Evolutionary conservation across 768 basidiomycete genomes (phyloP).

Genomic region (Artomyces pyxidatus): DNA sequence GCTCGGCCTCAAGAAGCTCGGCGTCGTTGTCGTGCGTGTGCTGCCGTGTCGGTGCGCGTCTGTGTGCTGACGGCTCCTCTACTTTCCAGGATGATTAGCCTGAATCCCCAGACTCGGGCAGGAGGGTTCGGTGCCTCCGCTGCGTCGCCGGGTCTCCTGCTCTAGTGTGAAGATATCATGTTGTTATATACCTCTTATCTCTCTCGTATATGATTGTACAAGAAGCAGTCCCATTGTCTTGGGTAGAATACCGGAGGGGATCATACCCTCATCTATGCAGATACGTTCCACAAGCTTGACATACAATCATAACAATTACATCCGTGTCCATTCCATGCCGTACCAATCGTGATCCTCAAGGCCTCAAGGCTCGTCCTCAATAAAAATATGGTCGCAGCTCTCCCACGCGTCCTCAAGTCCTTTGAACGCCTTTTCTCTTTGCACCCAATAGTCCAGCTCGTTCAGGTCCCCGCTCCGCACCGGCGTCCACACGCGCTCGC

Average conservation of each 20-base stretch:
- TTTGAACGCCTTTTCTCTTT: conserved; percentile 59
- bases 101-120: conserved; percentile 24
- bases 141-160: conserved; percentile 3
- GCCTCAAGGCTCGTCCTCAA: conserved; percentile 44
- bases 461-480: conserved; percentile 37
- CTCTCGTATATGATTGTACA: too few relatives aligned
- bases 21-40: conserved; percentile 42
- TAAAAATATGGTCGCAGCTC: conserved; percentile 76
- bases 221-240: too few relatives aligned
- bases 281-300: too few relatives aligned
- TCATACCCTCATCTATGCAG: too few relatives aligned
- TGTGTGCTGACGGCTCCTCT: background rate
- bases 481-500: conserved; percentile 84
- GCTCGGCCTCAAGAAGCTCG: conserved; percentile 53
- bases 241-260: too few relatives aligned
- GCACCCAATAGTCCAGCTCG: conserved; percentile 74
- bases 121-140: conserved; percentile 15
- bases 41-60: background rate
- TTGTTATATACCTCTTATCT: background rate
- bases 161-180: conserved; percentile 15
- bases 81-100: conserved; percentile 10
- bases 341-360: conserved; percentile 30
- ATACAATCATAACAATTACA: too few relatives aligned
- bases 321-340: too few relatives aligned
- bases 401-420: conserved; percentile 43